Evolutionary conservation across 306 rosid species (phyloP).

Genomic region (Quercus wislizeni): DNA sequence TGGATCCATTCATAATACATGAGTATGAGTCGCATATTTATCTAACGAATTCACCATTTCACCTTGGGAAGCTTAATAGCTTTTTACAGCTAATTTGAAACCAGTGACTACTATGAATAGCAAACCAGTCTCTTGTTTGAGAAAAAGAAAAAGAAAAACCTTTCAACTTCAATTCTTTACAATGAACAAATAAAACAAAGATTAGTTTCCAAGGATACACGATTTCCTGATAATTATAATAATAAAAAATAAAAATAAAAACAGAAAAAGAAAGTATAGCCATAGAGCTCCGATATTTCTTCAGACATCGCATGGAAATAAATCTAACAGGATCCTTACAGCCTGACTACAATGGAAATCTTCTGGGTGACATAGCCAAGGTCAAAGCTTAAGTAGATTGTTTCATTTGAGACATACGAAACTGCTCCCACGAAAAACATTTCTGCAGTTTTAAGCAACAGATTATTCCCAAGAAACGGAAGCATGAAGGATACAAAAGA

Average conservation of each 20-base stretch:
- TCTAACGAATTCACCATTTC: not conserved
- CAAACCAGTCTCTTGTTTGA: not conserved
- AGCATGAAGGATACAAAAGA: not conserved
- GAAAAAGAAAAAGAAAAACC: conserved; percentile 8
- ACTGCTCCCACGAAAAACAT: conserved; percentile 51
- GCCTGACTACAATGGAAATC: conserved; percentile 7
- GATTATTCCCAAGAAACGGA: not conserved
- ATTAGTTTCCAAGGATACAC: not conserved
- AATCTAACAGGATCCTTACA: conserved; percentile 14
- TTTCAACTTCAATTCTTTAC: conserved; percentile 28
- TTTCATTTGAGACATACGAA: conserved; percentile 51
- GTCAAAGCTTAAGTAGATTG: not conserved
- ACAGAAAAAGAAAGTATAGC: not conserved
- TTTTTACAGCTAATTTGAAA: not conserved
- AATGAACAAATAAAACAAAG: conserved; percentile 16
- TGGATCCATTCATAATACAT: no score
- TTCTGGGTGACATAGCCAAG: not conserved
- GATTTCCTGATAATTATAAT: conserved; percentile 10
- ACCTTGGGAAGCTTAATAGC: not conserved
- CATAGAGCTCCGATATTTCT: not conserved
- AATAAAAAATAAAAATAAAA: not conserved
- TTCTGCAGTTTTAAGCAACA: conserved; percentile 43
- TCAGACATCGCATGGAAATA: conserved; percentile 11
- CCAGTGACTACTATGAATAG: not conserved
- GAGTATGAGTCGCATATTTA: no score